Base-by-base conservation (phyloP, 2,329 filamentous ascomycete genomes). In the Chaetomium sp. region DNA sequence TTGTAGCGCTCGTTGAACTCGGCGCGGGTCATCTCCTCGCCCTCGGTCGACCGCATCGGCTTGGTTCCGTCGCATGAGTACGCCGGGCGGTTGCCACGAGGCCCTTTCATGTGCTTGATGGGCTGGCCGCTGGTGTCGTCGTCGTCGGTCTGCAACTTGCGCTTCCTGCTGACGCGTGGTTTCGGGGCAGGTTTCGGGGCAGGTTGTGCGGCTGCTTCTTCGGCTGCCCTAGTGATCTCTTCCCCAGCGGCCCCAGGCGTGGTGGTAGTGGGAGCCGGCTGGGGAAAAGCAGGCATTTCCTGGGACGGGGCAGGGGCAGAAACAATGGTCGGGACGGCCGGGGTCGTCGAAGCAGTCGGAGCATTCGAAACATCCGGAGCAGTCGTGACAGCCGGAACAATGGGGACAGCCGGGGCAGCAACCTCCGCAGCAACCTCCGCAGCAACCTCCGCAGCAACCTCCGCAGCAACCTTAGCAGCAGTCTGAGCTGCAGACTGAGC, bases 11-110 rank as follows among this genome's bases (percentile, higher is more conserved):
- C 9, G 1, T 48, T 32, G 8, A 56, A 49, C 4, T 56, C 43
- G 12, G 10, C 38, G 14, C 51, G 51, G 1, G 54, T 56, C 47
- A 56, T 52, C n/a, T 48, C 27, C 14, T 53, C 46, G n/a, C 57
- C 57, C n/a, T 35, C 41, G 27, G 12, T 40, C 9, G 56, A 55
- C n/a, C 34, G 35, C 49, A 58, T 49, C 27, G 9, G 14, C n/a
- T 8, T 27, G 3, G 14, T 44, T 7, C 14, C 42, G 32, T 12
- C 41, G 36, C 14, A 38, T 12, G 43, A 37, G n/a, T 35, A 27
- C 19, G 2, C 12, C 4, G 32, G 37, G 8, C 35, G 40, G 38
- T 27, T 27, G 19, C 19, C 19, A 3, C 19, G 19, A 3, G 19
- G 43, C 5, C 42, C 34, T 36, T n/a, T 46, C 2, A 2, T 7